phyloP scores from a whole-genome alignment of 176 grass and related monocot genomes.

The Poa annua region DNA sequence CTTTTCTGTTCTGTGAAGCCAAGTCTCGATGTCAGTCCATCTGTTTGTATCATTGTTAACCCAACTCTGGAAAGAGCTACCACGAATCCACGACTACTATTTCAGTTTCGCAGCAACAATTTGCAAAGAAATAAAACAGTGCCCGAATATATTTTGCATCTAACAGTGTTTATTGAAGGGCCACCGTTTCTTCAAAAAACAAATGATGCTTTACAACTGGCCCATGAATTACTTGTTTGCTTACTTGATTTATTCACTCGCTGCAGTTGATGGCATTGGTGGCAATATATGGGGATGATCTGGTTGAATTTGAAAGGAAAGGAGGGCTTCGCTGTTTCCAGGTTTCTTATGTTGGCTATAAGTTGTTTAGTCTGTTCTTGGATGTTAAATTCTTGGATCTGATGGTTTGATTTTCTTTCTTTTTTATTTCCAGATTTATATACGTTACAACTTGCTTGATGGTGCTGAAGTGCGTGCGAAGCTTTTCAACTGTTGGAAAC shows the following conservation, averaged over 20 bases:
- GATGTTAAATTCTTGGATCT: neutral
- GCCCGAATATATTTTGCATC: too few species aligned
- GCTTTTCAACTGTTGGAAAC: slow-evolving; percentile 21
- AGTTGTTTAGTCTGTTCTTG: neutral
- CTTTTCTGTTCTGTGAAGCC: neutral
- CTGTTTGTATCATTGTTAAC: neutral
- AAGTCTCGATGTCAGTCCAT: neutral
- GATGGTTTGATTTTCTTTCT: neutral
- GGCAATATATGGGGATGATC: slow-evolving; percentile 56
- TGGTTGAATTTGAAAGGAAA: slow-evolving; percentile 43
- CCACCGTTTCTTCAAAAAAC: too few species aligned
- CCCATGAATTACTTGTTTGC: neutral
- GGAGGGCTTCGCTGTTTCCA: slow-evolving; percentile 49
- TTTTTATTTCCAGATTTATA: slow-evolving; percentile 27
- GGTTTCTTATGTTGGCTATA: slow-evolving; percentile 40
- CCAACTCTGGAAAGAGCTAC: too few species aligned
- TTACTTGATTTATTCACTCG: slow-evolving; percentile 3
- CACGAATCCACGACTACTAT: too few species aligned
- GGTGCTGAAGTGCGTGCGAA: slow-evolving; percentile 9
- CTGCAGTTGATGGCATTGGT: slow-evolving; percentile 53
- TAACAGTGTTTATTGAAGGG: too few species aligned
- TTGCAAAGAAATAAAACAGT: too few species aligned
- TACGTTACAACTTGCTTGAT: slow-evolving; percentile 33
- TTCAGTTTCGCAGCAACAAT: too few species aligned
- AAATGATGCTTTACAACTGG: neutral